These are phyloP conservation scores for Populus hybrid DNA, from an alignment of 441 rosid species.

Conservation along the genomic window DNA sequence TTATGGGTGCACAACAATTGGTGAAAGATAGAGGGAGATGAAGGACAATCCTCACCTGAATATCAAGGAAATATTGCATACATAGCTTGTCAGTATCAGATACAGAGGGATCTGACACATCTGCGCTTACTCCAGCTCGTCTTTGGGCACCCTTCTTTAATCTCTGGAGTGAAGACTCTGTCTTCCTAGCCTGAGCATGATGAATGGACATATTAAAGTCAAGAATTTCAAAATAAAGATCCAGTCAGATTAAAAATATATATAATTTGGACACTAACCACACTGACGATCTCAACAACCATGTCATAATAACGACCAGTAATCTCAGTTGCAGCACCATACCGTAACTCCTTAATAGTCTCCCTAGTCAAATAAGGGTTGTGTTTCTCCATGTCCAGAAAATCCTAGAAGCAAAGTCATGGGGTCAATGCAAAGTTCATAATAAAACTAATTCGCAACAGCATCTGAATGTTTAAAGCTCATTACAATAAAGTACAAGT, in stretches of 20 bases:
- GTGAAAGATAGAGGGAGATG: too few species aligned
- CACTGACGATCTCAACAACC: conserved; percentile 76
- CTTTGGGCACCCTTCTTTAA: conserved; percentile 84
- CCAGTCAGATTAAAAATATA: background rate
- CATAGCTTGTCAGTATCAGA: conserved; percentile 89
- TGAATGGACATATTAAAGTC: background rate
- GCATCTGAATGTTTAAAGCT: background rate
- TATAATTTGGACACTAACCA: conserved; percentile 51
- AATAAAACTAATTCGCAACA: background rate
- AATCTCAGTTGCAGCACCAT: conserved; percentile 60
- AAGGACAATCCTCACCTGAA: conserved; percentile 55
- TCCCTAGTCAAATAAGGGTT: conserved; percentile 54
- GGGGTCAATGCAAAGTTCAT: background rate
- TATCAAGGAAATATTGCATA: conserved; percentile 92
- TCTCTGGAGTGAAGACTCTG: conserved; percentile 84
- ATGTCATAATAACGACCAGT: conserved; percentile 72
- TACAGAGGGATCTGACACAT: conserved; percentile 66
- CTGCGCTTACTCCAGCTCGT: conserved; percentile 88
- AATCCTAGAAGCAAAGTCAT: conserved; percentile 38
- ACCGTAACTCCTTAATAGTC: conserved; percentile 47
- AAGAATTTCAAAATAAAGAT: background rate
- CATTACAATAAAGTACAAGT: background rate
- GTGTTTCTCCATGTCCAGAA: conserved; percentile 80
- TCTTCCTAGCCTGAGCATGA: conserved; percentile 73
- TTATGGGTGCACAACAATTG: background rate